Percentiles rank a stretch among this genome's conserved stretches.
These are phyloP conservation scores for Dentipellis fragilis DNA, from an alignment of 768 basidiomycete species.

Conservation along the genomic window DNA sequence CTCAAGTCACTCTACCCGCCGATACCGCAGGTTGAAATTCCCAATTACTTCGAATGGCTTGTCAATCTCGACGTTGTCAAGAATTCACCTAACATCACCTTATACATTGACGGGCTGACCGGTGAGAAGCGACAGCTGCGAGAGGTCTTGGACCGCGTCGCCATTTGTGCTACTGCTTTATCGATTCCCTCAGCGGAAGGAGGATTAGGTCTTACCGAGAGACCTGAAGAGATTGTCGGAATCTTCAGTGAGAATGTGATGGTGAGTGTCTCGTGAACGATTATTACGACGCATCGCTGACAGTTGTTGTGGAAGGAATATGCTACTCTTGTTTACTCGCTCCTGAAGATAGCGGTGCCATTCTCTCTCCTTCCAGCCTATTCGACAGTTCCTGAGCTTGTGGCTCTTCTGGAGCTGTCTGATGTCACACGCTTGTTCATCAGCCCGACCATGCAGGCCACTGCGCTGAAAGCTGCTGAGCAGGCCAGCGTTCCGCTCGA, in stretches of 20 bases:
- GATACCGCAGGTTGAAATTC: not conserved
- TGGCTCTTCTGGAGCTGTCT: conserved; percentile 37
- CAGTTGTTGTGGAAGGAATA: conserved; percentile 37
- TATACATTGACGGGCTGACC: conserved; percentile 47
- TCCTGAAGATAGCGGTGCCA: conserved; percentile 39
- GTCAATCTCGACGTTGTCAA: not conserved
- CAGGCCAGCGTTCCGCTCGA: conserved; percentile 26
- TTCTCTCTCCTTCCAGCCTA: conserved; percentile 44
- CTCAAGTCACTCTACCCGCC: not conserved
- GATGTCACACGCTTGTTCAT: conserved; percentile 45
- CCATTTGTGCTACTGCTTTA: conserved; percentile 48
- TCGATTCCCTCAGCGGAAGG: conserved; percentile 29
- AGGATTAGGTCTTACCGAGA: conserved; percentile 40
- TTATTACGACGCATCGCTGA: not conserved
- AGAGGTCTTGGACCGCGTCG: conserved; percentile 41
- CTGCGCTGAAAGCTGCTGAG: conserved; percentile 29
- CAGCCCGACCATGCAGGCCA: conserved; percentile 31
- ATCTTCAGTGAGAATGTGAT: conserved; percentile 62
- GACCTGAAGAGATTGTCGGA: conserved; percentile 49
- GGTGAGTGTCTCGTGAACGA: conserved; percentile 29
- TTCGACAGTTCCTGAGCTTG: conserved; percentile 47
- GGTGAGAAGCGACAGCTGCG: conserved; percentile 34
- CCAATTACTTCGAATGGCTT: conserved; percentile 6
- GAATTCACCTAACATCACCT: conserved; percentile 41
- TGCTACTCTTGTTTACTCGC: conserved; percentile 36